Evolutionary conservation across 441 rosid genomes (phyloP).

Genomic region (Adansonia grandidieri): DNA sequence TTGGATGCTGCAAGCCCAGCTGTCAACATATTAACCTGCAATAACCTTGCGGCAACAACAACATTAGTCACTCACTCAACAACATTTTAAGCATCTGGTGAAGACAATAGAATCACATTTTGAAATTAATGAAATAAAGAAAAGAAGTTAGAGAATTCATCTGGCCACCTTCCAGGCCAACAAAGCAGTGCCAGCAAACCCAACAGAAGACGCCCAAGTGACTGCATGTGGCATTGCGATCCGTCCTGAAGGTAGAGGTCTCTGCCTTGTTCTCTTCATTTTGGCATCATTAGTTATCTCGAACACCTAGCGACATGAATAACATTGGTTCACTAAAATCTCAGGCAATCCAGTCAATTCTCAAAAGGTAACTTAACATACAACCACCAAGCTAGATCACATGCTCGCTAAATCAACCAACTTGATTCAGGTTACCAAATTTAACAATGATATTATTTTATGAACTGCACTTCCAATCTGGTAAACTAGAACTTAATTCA

Average conservation of each 20-base stretch:
- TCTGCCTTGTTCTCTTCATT: constrained; percentile 87
- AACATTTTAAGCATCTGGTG: constrained; percentile 9
- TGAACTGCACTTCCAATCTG: not conserved
- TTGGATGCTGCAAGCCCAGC: constrained; percentile 92
- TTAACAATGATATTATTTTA: too few relatives aligned
- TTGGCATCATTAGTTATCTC: constrained; percentile 86
- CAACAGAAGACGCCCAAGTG: constrained; percentile 77
- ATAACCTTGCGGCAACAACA: constrained; percentile 58
- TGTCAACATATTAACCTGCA: constrained; percentile 94
- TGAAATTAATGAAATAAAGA: constrained; percentile 10
- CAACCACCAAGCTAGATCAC: not conserved
- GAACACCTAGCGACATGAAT: constrained; percentile 50
- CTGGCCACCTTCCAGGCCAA: constrained; percentile 77
- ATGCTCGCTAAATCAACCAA: constrained; percentile 11
- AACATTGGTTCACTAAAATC: not conserved
- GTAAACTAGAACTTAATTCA: not conserved
- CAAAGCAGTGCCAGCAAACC: constrained; percentile 75
- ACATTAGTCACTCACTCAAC: constrained; percentile 40
- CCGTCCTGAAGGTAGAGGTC: constrained; percentile 93
- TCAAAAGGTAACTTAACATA: not conserved
- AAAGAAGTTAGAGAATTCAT: constrained; percentile 26
- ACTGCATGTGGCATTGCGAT: constrained; percentile 74
- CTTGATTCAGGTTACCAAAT: not conserved
- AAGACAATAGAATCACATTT: constrained; percentile 3
- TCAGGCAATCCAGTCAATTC: not conserved